A percentile compares a stretch with the other conserved stretches of the same genome.
These are phyloP conservation scores for Alloascoidea africana DNA, from an alignment of 805 yeast species.

Conservation along the genomic window DNA sequence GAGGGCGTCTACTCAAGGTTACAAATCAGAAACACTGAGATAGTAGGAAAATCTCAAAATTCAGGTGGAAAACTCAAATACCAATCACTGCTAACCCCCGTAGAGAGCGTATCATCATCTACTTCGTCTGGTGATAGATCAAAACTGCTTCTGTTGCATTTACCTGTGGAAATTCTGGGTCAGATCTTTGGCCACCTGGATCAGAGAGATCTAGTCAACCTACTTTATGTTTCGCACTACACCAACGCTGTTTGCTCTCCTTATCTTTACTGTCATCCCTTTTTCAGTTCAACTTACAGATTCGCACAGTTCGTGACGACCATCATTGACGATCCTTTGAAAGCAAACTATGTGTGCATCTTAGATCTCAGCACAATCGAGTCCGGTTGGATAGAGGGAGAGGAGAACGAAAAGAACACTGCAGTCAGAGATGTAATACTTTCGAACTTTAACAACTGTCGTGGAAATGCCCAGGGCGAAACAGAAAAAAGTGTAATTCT, in stretches of 20 bases:
- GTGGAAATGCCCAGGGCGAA: no score
- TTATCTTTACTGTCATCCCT: conserved; percentile 36
- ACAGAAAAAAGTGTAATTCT: conserved; percentile 17
- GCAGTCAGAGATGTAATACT: no score
- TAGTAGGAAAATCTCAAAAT: no score
- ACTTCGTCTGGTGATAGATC: no score
- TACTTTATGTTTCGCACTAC: conserved; percentile 34
- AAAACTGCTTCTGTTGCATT: no score
- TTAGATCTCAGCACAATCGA: conserved; percentile 41
- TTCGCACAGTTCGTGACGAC: conserved; percentile 68
- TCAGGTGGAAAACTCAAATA: no score
- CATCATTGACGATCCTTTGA: conserved; percentile 35
- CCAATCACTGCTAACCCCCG: no score
- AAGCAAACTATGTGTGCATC: conserved; percentile 39
- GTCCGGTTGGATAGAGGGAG: conserved; percentile 1
- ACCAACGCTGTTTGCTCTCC: conserved; percentile 38
- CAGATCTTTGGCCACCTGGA: conserved; percentile 14
- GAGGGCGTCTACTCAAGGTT: no score
- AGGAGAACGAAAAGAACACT: neutral
- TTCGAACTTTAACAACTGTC: no score
- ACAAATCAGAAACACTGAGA: no score
- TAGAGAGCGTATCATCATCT: no score
- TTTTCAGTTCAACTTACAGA: conserved; percentile 56
- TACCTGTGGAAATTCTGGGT: conserved; percentile 15
- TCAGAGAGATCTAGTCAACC: conserved; percentile 24